A percentile compares a stretch with the other conserved stretches of the same genome.
Evolutionary conservation across 129 eudicot genomes (phyloP).

Genomic region (Chrysanthemum lavandulifolium): DNA sequence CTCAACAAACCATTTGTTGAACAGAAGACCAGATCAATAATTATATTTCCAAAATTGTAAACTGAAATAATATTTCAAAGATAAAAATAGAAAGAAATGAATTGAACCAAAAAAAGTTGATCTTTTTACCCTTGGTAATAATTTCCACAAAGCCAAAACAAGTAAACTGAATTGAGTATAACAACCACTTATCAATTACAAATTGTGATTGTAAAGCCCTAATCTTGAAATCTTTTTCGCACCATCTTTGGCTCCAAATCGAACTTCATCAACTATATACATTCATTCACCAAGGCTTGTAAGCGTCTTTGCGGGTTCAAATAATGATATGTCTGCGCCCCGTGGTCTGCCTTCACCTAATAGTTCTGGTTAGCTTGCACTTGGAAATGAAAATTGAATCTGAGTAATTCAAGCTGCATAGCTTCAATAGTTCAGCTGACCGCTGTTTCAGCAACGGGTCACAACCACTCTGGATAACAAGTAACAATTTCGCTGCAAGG

Average conservation of each 20-base stretch:
- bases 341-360: slow-evolving; percentile 26
- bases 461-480: slow-evolving; percentile 53
- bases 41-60: slow-evolving; percentile 32
- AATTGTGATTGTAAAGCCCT: slow-evolving; percentile 34
- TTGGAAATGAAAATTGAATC: slow-evolving; percentile 55
- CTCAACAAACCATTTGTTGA: not conserved
- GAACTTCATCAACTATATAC: slow-evolving; percentile 21
- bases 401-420: slow-evolving; percentile 51
- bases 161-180: slow-evolving; percentile 14
- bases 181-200: slow-evolving; percentile 31
- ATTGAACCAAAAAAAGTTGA: slow-evolving; percentile 23
- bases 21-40: slow-evolving; percentile 18
- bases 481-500: slow-evolving; percentile 57
- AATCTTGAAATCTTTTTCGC: slow-evolving; percentile 11
- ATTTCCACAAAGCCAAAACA: slow-evolving; percentile 28
- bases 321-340: too few species aligned
- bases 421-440: slow-evolving; percentile 52
- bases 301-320: too few species aligned
- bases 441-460: slow-evolving; percentile 47
- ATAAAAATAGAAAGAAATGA: not conserved
- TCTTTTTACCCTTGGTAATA: slow-evolving; percentile 30
- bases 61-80: slow-evolving; percentile 18
- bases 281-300: slow-evolving; percentile 10
- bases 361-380: slow-evolving; percentile 58
- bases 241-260: slow-evolving; percentile 17